A percentile compares a stretch with the other conserved stretches of the same genome.
These are phyloP conservation scores for Fusarium sp. DNA, from an alignment of 2,329 filamentous ascomycete species.

Conservation along the genomic window DNA sequence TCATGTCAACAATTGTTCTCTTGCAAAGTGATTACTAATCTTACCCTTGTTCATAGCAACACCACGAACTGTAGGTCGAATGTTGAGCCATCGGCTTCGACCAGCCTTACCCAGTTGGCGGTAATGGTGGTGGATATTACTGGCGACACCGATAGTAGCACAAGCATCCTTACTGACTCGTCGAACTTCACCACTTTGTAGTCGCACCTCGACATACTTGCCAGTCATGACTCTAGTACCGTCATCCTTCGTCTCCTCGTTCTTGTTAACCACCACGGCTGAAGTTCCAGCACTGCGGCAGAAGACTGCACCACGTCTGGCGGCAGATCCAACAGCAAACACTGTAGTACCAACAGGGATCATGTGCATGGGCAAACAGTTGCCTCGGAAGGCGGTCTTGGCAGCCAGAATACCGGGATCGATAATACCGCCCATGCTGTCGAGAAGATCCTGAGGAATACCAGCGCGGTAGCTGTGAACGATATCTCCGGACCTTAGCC, in stretches of 20 bases:
- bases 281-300: slow-evolving; percentile 95
- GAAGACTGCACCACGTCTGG: slow-evolving; percentile 82
- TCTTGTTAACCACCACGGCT: slow-evolving; percentile 88
- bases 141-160: slow-evolving; percentile 92
- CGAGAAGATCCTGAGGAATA: slow-evolving; percentile 86
- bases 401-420: slow-evolving; percentile 97
- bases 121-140: slow-evolving; percentile 93
- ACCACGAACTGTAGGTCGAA: slow-evolving; percentile 94
- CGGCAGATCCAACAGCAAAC: slow-evolving; percentile 85
- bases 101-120: slow-evolving; percentile 94
- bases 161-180: slow-evolving; percentile 92
- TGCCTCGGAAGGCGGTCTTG: slow-evolving; percentile 92
- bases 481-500: slow-evolving; percentile 88
- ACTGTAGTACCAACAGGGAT: slow-evolving; percentile 94
- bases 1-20: slow-evolving; percentile 25
- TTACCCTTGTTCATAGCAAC: slow-evolving; percentile 96
- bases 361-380: slow-evolving; percentile 95
- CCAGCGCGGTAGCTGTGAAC: slow-evolving; percentile 93
- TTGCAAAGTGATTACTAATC: slow-evolving; percentile 42
- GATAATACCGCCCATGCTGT: slow-evolving; percentile 90
- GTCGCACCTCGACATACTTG: slow-evolving; percentile 82
- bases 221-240: slow-evolving; percentile 72
- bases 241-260: slow-evolving; percentile 74
- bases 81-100: slow-evolving; percentile 91
- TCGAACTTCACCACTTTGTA: slow-evolving; percentile 93